Conservation (phyloP, 129 eudicot species). For the Flaveria ramosissima region DNA sequence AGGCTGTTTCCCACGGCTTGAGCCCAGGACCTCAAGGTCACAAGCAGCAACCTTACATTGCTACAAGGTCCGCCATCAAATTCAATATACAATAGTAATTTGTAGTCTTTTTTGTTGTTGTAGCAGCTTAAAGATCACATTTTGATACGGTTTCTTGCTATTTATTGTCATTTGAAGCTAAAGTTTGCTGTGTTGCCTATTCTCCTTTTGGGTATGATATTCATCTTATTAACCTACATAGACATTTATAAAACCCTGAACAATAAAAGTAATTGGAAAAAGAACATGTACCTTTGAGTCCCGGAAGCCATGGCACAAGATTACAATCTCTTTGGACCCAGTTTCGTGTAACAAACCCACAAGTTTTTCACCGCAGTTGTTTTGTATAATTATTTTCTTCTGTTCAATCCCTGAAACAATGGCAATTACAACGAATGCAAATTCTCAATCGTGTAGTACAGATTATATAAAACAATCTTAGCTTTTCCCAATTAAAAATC, state of each 20-base stretch:
- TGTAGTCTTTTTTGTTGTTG: constrained; percentile 11
- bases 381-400: constrained; percentile 37
- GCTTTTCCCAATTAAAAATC: background rate
- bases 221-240: constrained; percentile 4
- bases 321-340: constrained; percentile 57
- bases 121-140: background rate
- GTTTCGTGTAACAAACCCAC: constrained; percentile 86
- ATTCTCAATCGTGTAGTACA: background rate
- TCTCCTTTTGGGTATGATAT: background rate
- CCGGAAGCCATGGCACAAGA: constrained; percentile 47
- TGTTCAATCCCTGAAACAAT: constrained; percentile 36
- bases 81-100: background rate
- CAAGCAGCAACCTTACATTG: no score
- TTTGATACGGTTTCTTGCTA: background rate
- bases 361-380: constrained; percentile 12
- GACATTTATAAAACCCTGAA: background rate
- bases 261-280: background rate
- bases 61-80: background rate
- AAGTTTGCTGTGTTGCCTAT: constrained; percentile 1
- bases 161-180: constrained; percentile 1
- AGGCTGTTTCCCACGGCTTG: no score
- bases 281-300: constrained; percentile 12
- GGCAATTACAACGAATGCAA: background rate
- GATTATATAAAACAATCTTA: background rate
- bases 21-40: no score